Evolutionary conservation across 805 yeast species (phyloP).

Genomic region (Nakazawaea sp.): DNA sequence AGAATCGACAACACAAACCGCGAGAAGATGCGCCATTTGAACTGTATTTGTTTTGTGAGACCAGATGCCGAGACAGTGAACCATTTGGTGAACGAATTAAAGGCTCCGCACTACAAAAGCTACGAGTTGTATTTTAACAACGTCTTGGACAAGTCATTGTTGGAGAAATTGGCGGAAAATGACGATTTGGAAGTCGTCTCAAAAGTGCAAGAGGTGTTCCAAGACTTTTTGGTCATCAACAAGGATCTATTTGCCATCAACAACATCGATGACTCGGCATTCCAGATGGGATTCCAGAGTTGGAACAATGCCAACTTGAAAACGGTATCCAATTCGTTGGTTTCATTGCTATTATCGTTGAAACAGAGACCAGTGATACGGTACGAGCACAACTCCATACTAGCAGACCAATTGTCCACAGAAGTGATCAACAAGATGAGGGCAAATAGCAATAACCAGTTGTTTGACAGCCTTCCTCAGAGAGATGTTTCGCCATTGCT

Average conservation of each 20-base stretch:
- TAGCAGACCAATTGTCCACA: constrained; percentile 62
- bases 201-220: constrained; percentile 76
- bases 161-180: constrained; percentile 84
- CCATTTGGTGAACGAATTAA: constrained; percentile 56
- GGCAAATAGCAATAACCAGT: constrained; percentile 44
- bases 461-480: constrained; percentile 61
- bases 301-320: constrained; percentile 43
- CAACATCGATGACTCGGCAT: constrained; percentile 23
- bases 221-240: constrained; percentile 74
- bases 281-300: constrained; percentile 22
- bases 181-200: constrained; percentile 80
- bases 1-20: constrained; percentile 53
- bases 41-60: constrained; percentile 72
- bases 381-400: constrained; percentile 62
- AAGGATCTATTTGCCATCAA: constrained; percentile 50
- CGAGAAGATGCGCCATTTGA: constrained; percentile 70
- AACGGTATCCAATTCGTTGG: constrained; percentile 32
- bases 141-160: constrained; percentile 61
- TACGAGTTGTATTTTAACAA: constrained; percentile 80
- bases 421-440: constrained; percentile 54
- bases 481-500: constrained; percentile 68
- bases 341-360: constrained; percentile 61
- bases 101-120: constrained; percentile 69
- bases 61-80: constrained; percentile 65
- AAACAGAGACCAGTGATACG: constrained; percentile 75